A percentile compares a stretch with the other conserved stretches of the same genome.
Evolutionary conservation across 2,329 filamentous ascomycete genomes (phyloP).

Genomic region (Colletotrichum filicis): DNA sequence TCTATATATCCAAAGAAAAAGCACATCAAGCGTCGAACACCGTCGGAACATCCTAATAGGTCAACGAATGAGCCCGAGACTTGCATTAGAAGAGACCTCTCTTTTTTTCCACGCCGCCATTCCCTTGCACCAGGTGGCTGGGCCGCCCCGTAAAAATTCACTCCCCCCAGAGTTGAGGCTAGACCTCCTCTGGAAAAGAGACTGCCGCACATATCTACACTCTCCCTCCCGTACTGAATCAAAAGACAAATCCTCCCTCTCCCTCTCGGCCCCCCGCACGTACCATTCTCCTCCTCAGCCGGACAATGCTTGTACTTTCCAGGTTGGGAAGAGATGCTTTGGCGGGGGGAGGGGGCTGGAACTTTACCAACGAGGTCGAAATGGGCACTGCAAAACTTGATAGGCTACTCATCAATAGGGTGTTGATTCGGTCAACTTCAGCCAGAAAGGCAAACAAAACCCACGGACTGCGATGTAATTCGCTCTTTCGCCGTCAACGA

Average conservation of each 20-base stretch:
- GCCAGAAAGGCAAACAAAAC: not conserved
- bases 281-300: not conserved
- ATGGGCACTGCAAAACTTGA: not conserved
- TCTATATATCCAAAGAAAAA: constrained; percentile 10
- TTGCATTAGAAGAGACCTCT: not conserved
- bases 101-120: not conserved
- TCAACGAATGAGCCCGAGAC: not conserved
- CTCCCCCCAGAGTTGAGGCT: not conserved
- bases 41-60: not conserved
- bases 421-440: not conserved
- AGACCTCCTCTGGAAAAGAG: no score
- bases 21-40: not conserved
- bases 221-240: no score
- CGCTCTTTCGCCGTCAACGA: not conserved
- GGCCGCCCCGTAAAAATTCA: not conserved
- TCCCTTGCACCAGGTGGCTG: not conserved
- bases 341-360: not conserved
- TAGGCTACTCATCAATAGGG: not conserved
- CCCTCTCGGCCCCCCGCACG: not conserved
- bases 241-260: not conserved
- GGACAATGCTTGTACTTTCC: not conserved
- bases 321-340: not conserved
- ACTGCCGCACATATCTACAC: no score
- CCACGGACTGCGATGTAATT: no score
- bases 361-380: not conserved